Conservation (phyloP, 1,284 basidiomycete genomes). For the Coniferiporia sulphurascens region DNA sequence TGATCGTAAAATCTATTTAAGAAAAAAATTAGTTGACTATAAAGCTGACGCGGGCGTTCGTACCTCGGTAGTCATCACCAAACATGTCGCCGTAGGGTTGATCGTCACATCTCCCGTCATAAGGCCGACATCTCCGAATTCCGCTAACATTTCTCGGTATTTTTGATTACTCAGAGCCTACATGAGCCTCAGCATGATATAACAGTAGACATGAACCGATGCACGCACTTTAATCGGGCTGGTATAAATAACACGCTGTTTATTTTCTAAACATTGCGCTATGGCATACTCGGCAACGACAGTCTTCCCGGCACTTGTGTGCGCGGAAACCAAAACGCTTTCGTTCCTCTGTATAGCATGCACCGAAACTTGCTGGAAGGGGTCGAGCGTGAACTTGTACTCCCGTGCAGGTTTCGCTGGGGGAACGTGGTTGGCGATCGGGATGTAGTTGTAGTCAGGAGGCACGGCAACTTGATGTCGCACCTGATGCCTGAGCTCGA, state of each 20-base stretch:
- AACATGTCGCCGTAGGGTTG: constrained; percentile 93
- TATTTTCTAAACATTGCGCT: constrained; percentile 88
- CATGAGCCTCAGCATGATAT: constrained; percentile 21
- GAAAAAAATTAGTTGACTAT: not conserved
- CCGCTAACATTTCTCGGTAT: constrained; percentile 95
- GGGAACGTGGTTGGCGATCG: constrained; percentile 90
- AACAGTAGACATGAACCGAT: constrained; percentile 9
- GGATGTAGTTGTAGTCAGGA: constrained; percentile 85
- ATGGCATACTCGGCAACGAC: constrained; percentile 99
- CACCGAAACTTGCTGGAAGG: constrained; percentile 95
- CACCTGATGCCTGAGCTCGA: constrained; percentile 79
- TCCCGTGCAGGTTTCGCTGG: constrained; percentile 86
- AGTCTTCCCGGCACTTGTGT: constrained; percentile 97
- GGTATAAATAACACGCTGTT: constrained; percentile 97
- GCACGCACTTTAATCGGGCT: constrained; percentile 93
- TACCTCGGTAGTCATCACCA: constrained; percentile 99
- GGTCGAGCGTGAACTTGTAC: constrained; percentile 97
- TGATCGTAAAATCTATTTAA: constrained; percentile 84
- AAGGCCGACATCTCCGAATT: constrained; percentile 96
- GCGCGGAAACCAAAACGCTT: constrained; percentile 97
- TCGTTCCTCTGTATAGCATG: constrained; percentile 96
- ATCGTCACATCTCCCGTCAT: constrained; percentile 99
- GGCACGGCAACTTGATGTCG: constrained; percentile 94
- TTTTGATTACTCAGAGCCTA: constrained; percentile 98
- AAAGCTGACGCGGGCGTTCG: constrained; percentile 22